Base-by-base conservation (phyloP, 805 yeast genomes). In the Wickerhamomyces sydowiorum region DNA sequence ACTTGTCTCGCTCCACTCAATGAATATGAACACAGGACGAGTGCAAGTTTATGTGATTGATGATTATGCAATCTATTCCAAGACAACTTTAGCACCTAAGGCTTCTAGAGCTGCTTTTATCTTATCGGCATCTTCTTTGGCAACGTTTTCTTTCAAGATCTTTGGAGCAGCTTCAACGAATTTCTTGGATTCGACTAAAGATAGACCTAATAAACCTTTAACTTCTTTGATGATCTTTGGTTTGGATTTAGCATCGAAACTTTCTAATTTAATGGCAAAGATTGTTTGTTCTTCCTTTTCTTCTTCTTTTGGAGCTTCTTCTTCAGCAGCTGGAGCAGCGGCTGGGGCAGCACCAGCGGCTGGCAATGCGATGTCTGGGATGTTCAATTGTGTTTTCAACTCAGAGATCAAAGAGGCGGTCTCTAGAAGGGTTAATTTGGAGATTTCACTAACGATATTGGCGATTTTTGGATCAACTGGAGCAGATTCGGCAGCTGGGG, bases 211-310 rank as follows among this genome's bases (percentile, higher is more conserved):
- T 60, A 91, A 72, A 47, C 84, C 75, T 74, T 93, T 93, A 56
- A 93, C 95, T 71, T 93, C 99, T 74, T 93, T 93, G 64, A 93
- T 93, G 65, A 93, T 80, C 83, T 93, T 93, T 46, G 99, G 96
- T 75, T 93, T 93, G 44, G 95, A 68, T 71, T 89, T 90, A 45
- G 98, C 79, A 57, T 93, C 99, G 57, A 93, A 90, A 33, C 91
- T 77, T 64, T 91, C 98, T 59, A 91, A 80, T 71, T 91, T 93
- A 63, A 91, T 70, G 59, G 87, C 74, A 72, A 93, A 93, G 52
- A 93, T 86, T 51, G 96, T 86, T 76, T 91, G 85, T 69, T 89
- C 97, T 67, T 89, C 95, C 42, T 73, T 78, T 47, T 72, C 88
- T 57, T 87, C 95, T 58, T 81, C 84, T 35, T 68, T 77, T 55